phyloP scores from a whole-genome alignment of 2,329 filamentous ascomycete genomes.

The Exophiala calicioides region DNA sequence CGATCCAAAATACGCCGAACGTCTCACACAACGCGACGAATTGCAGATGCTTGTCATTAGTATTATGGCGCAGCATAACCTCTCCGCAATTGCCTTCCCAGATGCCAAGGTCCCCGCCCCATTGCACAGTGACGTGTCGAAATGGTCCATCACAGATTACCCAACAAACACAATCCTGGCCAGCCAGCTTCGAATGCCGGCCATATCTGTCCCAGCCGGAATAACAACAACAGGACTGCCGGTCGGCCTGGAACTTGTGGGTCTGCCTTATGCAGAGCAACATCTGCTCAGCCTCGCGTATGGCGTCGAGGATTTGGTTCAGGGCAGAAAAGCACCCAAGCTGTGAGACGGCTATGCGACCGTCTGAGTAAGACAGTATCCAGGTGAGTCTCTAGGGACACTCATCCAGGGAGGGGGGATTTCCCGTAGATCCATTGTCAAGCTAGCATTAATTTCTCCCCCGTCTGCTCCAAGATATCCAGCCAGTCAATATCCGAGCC shows the following conservation, averaged over 20 bases:
- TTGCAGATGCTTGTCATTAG: constrained; percentile 9
- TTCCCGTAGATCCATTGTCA: no score
- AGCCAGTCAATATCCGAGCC: no score
- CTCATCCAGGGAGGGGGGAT: no score
- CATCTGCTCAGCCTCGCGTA: constrained; percentile 11
- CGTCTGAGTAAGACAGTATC: no score
- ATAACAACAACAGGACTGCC: constrained; percentile 8
- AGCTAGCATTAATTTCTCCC: no score
- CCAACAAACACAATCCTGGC: constrained; percentile 19
- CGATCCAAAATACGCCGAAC: constrained; percentile 8
- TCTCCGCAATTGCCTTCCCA: constrained; percentile 18
- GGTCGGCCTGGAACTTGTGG: constrained; percentile 13
- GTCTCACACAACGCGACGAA: constrained; percentile 11
- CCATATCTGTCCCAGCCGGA: constrained; percentile 17
- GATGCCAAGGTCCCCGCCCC: constrained; percentile 15
- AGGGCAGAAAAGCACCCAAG: constrained; percentile 11
- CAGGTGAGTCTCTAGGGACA: no score
- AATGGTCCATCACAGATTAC: constrained; percentile 9
- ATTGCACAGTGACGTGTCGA: constrained; percentile 12
- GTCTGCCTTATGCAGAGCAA: constrained; percentile 12
- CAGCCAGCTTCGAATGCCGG: constrained; percentile 8
- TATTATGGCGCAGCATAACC: constrained; percentile 8
- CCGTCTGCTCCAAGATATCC: no score
- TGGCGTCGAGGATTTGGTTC: constrained; percentile 14
- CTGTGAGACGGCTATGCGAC: no score